Evolutionary conservation across 78 protist species (phyloP), one percentile per base, ranked within the genome.

Genomic region (Dictyostelium firmibasis): DNA sequence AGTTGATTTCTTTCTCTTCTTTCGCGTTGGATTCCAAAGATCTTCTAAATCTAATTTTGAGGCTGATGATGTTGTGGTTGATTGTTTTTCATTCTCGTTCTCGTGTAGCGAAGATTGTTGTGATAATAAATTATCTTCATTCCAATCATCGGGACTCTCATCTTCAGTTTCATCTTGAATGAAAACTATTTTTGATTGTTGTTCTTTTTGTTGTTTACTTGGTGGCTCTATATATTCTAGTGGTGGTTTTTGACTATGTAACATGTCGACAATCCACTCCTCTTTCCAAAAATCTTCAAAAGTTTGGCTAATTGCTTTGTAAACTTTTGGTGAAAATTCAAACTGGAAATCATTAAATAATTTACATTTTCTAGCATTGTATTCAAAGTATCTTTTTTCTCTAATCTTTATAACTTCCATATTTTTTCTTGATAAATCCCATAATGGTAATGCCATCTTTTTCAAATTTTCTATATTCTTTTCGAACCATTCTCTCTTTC

Each of bases 241-340:
- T 38, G 77, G 85, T 10, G 77, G 85, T 10, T 50, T 69, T 3
- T 53, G 11, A 0, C 5, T 16, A 11, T 10, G 25, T 11, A 76
- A 25, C 14, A 76, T 44, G 10, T 50, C 67, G 1, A 74, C 18
- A 8, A 76, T 31, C 92, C 92, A 86, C 18, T 86, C 92, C 2
- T 76, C 31, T 38, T 86, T 23, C 92, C 92, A 86, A 57, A 23
- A 86, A 5, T 86, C 84, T 35, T 86, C 62, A 33, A 86, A 86
- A 8, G 57, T 18, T 20, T 86, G 84, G 4, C 31, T 70, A 7
- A 86, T 60, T 5, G 78, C 53, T 7, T 35, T 74, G 14, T 29
- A 86, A 2, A 31, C 84, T 13, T 74, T 29, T 35, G 25, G 35
- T 8, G 77, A 85, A 18, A 38, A 43, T 29, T 35, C 72, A 43